A percentile compares a stretch with the other conserved stretches of the same genome.
Evolutionary conservation across 768 basidiomycete species (phyloP).

Genomic region (Lactarius pseudohatsudake): DNA sequence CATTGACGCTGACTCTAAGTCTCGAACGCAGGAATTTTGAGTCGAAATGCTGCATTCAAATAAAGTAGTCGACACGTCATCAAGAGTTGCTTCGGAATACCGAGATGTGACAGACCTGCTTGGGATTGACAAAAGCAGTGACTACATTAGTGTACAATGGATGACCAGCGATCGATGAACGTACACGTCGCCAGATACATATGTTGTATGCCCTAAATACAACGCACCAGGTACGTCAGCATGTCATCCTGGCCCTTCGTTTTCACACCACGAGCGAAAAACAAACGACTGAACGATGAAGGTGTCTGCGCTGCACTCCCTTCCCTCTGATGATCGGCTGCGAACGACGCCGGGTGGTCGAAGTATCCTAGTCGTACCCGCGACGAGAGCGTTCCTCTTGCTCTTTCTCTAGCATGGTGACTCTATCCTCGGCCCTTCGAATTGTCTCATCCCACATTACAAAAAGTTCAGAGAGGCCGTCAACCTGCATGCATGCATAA

Average conservation of each 20-base stretch:
- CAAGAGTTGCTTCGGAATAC: neutral
- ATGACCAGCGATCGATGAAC: neutral
- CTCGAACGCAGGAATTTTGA: too few relatives aligned
- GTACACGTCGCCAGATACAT: neutral
- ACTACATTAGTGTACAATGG: neutral
- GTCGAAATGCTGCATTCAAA: neutral
- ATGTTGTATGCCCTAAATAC: neutral
- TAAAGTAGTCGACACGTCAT: neutral
- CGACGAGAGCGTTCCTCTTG: conserved; percentile 57
- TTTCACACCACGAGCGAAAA: neutral
- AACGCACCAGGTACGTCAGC: neutral
- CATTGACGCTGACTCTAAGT: neutral
- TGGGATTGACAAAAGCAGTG: neutral
- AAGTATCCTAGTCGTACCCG: conserved; percentile 46
- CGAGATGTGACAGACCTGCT: neutral
- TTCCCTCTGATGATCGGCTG: neutral
- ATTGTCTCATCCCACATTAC: conserved; percentile 83
- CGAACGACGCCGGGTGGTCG: neutral
- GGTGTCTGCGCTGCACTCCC: neutral
- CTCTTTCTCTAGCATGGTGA: conserved; percentile 58
- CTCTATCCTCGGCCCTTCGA: conserved; percentile 61
- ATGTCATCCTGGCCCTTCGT: neutral
- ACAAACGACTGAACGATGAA: neutral
- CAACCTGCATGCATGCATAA: conserved; percentile 53
- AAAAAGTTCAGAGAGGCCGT: conserved; percentile 79